Evolutionary conservation across 208 protist species (phyloP), one percentile per base, ranked within the genome.

Genomic region (Wallacemonas sp.): DNA sequence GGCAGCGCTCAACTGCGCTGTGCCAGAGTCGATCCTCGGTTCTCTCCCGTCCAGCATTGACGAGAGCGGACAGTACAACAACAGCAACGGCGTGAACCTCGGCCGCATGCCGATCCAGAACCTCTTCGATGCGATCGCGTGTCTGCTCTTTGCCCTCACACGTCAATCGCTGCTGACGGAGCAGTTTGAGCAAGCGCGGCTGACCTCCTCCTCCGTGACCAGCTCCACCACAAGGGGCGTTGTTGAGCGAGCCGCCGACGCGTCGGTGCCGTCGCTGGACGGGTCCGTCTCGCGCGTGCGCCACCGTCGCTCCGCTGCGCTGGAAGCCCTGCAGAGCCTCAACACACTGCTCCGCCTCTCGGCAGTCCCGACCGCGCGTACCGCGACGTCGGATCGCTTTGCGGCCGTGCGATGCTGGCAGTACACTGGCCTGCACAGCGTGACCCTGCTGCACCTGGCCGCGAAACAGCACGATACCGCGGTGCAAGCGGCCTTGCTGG

Each of bases 401-500:
- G 54, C 61, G n/a, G 66, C 70, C 9, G 30, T 70, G 19, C 39
- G 49, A 26, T 67, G 60, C 19, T 87, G 81, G 76, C 33, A 65
- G 32, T 70, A 70, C 36, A 77, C 67, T 17, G 60, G 64, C 8
- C 24, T 60, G 12, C 67, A 75, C 34, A 44, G 75, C 3, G 30
- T 83, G 26, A 56, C 64, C 14, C 46, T 87, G 17, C 66, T 83
- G 48, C 77, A 54, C 33, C 57, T 73, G 21, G 71, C 68, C 1
- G 71, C 80, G 23, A 39, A 62, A 44, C 54, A 67, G 26, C 27
- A 58, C 33, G 41, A 70, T n/a, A 30, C 67, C 24, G 55, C 61
- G n/a, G 66, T 64, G 46, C 81, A 87, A 46, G 56, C 68, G 32
- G 60, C 74, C 27, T 65, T 87, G 32, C 70, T 87, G 21, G 68